Evolutionary conservation across 768 basidiomycete species (phyloP).

Genomic region (Suillus lakei): DNA sequence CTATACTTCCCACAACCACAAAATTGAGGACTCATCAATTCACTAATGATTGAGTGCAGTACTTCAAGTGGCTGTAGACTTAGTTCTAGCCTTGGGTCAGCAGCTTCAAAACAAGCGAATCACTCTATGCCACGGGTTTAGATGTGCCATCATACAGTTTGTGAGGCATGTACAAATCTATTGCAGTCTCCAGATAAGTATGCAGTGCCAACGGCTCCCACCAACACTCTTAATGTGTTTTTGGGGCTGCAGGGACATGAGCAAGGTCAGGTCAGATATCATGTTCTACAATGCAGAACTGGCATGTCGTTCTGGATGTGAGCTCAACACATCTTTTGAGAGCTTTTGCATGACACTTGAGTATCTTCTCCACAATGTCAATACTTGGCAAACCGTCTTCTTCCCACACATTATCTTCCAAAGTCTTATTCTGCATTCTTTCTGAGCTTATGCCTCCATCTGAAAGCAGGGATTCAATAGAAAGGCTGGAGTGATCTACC

Average conservation of each 20-base stretch:
- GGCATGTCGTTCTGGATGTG: conserved; percentile 84
- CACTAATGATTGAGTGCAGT: conserved; percentile 48
- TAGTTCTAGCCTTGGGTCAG: conserved; percentile 82
- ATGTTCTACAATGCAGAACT: conserved; percentile 31
- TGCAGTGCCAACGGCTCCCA: conserved; percentile 80
- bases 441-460: conserved; percentile 78
- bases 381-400: conserved; percentile 84
- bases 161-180: conserved; percentile 78
- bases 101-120: conserved; percentile 72
- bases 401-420: conserved; percentile 75
- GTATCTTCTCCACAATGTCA: conserved; percentile 83
- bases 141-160: not conserved
- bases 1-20: no score
- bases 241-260: conserved; percentile 66
- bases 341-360: conserved; percentile 98
- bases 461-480: no score
- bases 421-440: conserved; percentile 50
- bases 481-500: no score
- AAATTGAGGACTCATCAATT: no score
- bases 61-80: conserved; percentile 68
- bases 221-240: conserved; percentile 85
- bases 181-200: conserved; percentile 91
- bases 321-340: conserved; percentile 94
- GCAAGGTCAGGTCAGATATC: conserved; percentile 9
- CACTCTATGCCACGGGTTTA: conserved; percentile 46